A percentile compares a stretch with the other conserved stretches of the same genome.
These are phyloP conservation scores for Salix arbutifolia DNA, from an alignment of 345 rosid genomes.

Conservation along the genomic window DNA sequence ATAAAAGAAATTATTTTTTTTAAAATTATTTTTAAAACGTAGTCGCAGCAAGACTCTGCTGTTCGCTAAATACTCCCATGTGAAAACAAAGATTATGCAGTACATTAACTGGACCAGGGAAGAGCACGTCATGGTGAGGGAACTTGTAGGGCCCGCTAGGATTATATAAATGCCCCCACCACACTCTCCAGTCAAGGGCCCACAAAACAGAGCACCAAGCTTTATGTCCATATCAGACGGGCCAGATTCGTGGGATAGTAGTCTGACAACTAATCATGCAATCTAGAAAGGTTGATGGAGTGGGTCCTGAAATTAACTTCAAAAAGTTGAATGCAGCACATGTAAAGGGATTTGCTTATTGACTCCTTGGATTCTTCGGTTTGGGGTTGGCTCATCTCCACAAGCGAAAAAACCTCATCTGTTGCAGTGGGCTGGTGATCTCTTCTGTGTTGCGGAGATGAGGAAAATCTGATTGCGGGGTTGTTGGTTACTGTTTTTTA, in stretches of 20 bases:
- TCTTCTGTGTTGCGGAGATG: neutral
- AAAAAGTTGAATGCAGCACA: neutral
- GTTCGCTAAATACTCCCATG: neutral
- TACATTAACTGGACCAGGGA: neutral
- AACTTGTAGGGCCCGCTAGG: neutral
- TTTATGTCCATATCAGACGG: conserved; percentile 12
- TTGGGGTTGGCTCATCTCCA: conserved; percentile 25
- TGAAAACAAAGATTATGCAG: neutral
- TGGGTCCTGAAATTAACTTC: neutral
- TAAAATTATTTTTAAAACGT: no score
- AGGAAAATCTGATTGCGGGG: neutral
- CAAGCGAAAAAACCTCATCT: neutral
- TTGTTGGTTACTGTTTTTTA: no score
- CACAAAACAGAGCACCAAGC: neutral
- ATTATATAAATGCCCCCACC: neutral
- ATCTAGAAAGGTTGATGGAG: conserved; percentile 8
- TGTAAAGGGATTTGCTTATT: neutral
- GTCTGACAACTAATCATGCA: conserved; percentile 18
- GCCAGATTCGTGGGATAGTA: neutral
- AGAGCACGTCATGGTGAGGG: neutral
- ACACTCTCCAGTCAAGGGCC: neutral
- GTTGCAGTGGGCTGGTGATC: neutral
- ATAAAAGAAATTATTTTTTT: no score
- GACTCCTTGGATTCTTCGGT: neutral
- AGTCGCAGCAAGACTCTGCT: no score